Base-by-base conservation (phyloP, 768 basidiomycete genomes). In the Boletus pseudo-olivaceus region DNA sequence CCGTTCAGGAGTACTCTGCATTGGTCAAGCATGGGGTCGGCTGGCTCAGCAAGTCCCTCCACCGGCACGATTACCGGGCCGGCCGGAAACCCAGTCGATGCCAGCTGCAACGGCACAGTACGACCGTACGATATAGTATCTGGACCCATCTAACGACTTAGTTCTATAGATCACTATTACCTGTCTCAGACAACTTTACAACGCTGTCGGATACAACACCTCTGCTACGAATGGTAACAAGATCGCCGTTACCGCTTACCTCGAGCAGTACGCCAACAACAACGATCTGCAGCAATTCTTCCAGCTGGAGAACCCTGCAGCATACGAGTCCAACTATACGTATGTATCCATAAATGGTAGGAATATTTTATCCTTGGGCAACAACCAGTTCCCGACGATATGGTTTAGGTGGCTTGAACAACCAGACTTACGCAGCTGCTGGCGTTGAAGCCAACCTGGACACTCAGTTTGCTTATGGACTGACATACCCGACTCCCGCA, bases 401-500 rank as follows among this genome's bases (percentile, higher is more conserved):
- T 61, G 1, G 51, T 20, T 10, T 51, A 87, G 88, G 80, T 46
- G 87, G 85, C 2, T 37, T 71, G 54, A 87, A 90, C 62, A 75
- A 77, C 54, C 87, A 90, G 63, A 80, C 59, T 44, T 40, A 71
- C n/a, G 68, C 67, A 0, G 68, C 72, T 14, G 82, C 87, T 15
- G 86, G 87, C 1, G 62, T 53, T 4, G 89, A 91, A 65, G 88
- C 87, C 4, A 77, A 85, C 57, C 69, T 89, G 27, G 87, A 89
- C 56, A 77, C 79, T 4, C 85, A 88, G 61, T 85, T 82, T 66
- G 84, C 79, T 1, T 84, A 79, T 54, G 88, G 87, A 19, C 51
- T 90, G 27, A 75, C 83, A 5, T 78, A 78, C 62, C 87, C 87
- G 1, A 86, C 79, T 7, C 79, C 79, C 4, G 73, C 72, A 7